Base-by-base conservation (phyloP, 1,284 basidiomycete species). In the Spongiforma sp. region DNA sequence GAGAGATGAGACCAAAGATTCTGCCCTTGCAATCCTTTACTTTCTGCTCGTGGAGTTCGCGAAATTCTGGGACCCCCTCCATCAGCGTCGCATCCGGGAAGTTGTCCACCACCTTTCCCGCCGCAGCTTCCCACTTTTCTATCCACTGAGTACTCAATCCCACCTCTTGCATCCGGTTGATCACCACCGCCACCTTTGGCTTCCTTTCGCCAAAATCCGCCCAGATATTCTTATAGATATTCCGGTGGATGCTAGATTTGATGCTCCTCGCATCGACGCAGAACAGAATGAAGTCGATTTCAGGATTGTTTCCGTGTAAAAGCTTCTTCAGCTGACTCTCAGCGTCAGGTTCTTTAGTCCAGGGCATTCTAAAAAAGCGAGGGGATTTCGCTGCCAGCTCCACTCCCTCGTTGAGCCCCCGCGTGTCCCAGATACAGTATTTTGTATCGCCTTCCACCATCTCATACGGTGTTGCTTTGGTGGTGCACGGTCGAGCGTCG, bases 111-210 rank as follows among this genome's bases (percentile, higher is more conserved):
- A 60, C 56, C 10, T 34, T 52, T 5, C 5, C 15, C 24, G 74
- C 74, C 15, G 53, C 12, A 32, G 3, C n/a, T 39, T 32, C 5
- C 5, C 71, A 75, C 6, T 14, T 68, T 26, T n/a, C 37, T 57
- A 65, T 75, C 71, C 74, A 73, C 24, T 46, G 41, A 9, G 33
- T 32, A 24, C 21, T 36, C 48, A 65, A 52, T 4, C 65, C 70
- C 10, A 3, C 28, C 26, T 60, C 67, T 24, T 54, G 56, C 52
- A 75, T 78, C 19, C 72, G 82, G 30, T 77, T 82, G 7, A 80
- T 77, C 11, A 73, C 65, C 53, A 73, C 63, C 8, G 61, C 74
- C 19, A 76, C 63, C 46, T 59, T 65, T 19, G 62, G 2, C 8
- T 41, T 61, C 52, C 11, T 41, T 28, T 62, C 12, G 56, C 65